Evolutionary conservation across 1,284 basidiomycete species (phyloP).

Genomic region (Hemileia vastatrix): DNA sequence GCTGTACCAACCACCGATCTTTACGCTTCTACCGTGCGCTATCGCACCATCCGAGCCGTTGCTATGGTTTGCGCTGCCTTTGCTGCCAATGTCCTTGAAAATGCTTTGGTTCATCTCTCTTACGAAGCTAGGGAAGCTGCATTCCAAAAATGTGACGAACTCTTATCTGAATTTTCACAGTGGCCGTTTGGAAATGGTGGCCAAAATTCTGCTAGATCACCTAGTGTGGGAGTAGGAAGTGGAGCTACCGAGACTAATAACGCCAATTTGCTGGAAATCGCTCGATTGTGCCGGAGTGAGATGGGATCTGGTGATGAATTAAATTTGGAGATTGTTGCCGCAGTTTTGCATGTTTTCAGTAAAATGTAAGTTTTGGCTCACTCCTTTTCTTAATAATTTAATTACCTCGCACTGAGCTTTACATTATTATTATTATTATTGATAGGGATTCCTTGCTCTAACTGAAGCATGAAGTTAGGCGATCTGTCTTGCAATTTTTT

Average conservation of each 20-base stretch:
- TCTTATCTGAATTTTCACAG: slow-evolving; percentile 72
- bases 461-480: background rate
- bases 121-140: slow-evolving; percentile 86
- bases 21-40: slow-evolving; percentile 63
- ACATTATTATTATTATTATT: background rate
- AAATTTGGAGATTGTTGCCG: slow-evolving; percentile 76
- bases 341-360: slow-evolving; percentile 71
- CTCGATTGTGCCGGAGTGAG: slow-evolving; percentile 61
- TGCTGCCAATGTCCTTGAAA: slow-evolving; percentile 87
- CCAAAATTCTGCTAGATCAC: slow-evolving; percentile 41
- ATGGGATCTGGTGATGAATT: slow-evolving; percentile 52
- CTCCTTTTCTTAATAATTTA: background rate
- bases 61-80: slow-evolving; percentile 75
- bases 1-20: slow-evolving; percentile 59
- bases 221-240: slow-evolving; percentile 39
- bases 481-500: background rate
- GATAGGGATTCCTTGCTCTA: background rate
- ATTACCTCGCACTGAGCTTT: no score
- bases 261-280: slow-evolving; percentile 68
- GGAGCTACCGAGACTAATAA: slow-evolving; percentile 39
- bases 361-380: slow-evolving; percentile 17
- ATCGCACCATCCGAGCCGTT: slow-evolving; percentile 67
- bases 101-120: slow-evolving; percentile 70
- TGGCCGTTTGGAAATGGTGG: slow-evolving; percentile 69
- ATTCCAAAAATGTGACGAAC: slow-evolving; percentile 80